Evolutionary conservation across 306 rosid species (phyloP).

Genomic region (Trifolium pratense): DNA sequence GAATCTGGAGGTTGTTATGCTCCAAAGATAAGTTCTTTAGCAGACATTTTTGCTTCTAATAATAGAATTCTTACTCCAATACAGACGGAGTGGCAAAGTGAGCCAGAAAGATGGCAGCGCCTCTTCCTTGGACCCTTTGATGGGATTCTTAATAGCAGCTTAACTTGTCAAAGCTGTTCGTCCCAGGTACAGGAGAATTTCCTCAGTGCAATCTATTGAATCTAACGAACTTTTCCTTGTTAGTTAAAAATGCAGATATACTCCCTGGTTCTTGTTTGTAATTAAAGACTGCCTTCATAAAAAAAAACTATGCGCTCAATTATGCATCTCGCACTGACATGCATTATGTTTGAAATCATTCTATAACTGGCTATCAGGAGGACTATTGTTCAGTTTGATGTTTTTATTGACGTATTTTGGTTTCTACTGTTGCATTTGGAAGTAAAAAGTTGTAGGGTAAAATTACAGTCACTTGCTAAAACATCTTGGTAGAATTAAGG

Average conservation of each 20-base stretch:
- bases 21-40: constrained; percentile 65
- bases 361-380: constrained; percentile 25
- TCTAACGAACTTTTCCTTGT: not conserved
- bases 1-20: constrained; percentile 70
- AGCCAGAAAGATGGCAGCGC: constrained; percentile 76
- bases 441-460: constrained; percentile 29
- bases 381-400: constrained; percentile 16
- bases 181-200: constrained; percentile 65
- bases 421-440: constrained; percentile 37
- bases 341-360: constrained; percentile 28
- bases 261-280: constrained; percentile 15
- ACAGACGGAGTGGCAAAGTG: constrained; percentile 52
- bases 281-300: constrained; percentile 11
- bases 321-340: constrained; percentile 23
- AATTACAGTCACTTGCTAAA: constrained; percentile 2
- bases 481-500: constrained; percentile 12
- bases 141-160: constrained; percentile 86
- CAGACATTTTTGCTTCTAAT: constrained; percentile 63
- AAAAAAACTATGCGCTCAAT: not conserved
- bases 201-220: constrained; percentile 30
- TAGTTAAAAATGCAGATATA: not conserved
- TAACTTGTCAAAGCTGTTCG: constrained; percentile 86
- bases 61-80: constrained; percentile 65
- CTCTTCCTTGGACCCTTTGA: constrained; percentile 86
- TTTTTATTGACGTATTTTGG: constrained; percentile 29